Evolutionary conservation across 2,329 filamentous ascomycete genomes (phyloP).

Genomic region (Teratosphaeria viscida): DNA sequence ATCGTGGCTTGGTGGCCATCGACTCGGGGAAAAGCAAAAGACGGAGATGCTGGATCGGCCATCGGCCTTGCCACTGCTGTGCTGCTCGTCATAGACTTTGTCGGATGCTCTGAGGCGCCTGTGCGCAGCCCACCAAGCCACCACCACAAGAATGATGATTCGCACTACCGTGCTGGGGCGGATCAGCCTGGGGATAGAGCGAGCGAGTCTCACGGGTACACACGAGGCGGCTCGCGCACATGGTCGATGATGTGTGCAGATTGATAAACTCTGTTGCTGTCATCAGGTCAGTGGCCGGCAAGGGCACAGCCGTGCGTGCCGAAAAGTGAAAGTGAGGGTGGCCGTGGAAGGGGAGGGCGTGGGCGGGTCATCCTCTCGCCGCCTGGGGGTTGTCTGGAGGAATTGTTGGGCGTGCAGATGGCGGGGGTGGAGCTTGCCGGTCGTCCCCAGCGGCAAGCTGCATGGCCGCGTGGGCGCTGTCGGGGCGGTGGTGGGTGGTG

Average conservation of each 20-base stretch:
- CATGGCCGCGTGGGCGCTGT: neutral
- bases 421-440: neutral
- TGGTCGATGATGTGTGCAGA: neutral
- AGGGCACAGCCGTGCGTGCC: neutral
- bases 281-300: neutral
- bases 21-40: neutral
- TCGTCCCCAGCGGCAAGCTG: neutral
- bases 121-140: neutral
- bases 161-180: neutral
- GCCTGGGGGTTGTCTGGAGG: too few relatives aligned
- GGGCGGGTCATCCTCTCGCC: too few relatives aligned
- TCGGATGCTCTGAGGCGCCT: neutral
- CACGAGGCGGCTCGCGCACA: neutral
- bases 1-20: neutral
- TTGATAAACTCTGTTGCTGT: neutral
- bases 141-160: neutral
- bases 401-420: neutral
- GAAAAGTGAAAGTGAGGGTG: neutral
- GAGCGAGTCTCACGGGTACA: neutral
- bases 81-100: neutral
- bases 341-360: neutral
- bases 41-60: neutral
- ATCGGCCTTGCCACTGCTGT: neutral
- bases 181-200: neutral
- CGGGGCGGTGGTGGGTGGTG: too few relatives aligned